phyloP scores from a whole-genome alignment of 495 filamentous ascomycete genomes.

The Lindgomyces ingoldianus region DNA sequence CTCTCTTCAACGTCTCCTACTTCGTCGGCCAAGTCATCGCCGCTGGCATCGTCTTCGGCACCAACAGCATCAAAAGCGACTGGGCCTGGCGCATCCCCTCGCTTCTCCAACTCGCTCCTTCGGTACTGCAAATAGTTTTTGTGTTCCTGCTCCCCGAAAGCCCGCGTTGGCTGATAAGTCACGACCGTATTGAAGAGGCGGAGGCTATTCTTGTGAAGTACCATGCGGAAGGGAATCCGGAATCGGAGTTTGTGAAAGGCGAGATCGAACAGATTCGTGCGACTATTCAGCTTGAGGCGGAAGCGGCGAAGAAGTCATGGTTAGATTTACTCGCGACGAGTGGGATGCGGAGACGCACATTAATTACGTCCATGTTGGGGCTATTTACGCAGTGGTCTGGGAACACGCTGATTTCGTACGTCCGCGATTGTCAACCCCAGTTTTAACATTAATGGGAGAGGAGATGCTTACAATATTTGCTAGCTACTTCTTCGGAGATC shows the following conservation, averaged over 20 bases:
- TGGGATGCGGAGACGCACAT: constrained; percentile 57
- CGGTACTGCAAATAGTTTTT: constrained; percentile 56
- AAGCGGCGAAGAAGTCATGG: constrained; percentile 57
- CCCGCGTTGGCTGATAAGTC: constrained; percentile 60
- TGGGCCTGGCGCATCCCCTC: constrained; percentile 69
- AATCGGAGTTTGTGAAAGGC: constrained; percentile 55
- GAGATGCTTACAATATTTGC: constrained; percentile 23
- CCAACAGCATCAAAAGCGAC: constrained; percentile 54
- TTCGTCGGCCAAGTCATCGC: constrained; percentile 64
- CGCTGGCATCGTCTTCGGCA: constrained; percentile 59
- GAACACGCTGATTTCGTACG: constrained; percentile 60
- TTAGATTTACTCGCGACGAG: constrained; percentile 54
- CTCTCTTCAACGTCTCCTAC: constrained; percentile 66
- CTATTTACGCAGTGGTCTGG: constrained; percentile 66
- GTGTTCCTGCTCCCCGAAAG: constrained; percentile 53
- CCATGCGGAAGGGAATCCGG: constrained; percentile 60
- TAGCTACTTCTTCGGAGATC: constrained; percentile 56
- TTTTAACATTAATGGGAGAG: not conserved
- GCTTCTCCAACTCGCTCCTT: constrained; percentile 56
- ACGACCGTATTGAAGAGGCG: constrained; percentile 61
- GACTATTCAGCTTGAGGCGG: constrained; percentile 58
- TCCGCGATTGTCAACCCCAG: not conserved
- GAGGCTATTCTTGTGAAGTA: constrained; percentile 61
- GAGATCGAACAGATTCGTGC: constrained; percentile 62
- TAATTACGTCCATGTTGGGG: constrained; percentile 59